phyloP scores from a whole-genome alignment of 2,329 filamentous ascomycete genomes.

The Talaromyces verruculosus region DNA sequence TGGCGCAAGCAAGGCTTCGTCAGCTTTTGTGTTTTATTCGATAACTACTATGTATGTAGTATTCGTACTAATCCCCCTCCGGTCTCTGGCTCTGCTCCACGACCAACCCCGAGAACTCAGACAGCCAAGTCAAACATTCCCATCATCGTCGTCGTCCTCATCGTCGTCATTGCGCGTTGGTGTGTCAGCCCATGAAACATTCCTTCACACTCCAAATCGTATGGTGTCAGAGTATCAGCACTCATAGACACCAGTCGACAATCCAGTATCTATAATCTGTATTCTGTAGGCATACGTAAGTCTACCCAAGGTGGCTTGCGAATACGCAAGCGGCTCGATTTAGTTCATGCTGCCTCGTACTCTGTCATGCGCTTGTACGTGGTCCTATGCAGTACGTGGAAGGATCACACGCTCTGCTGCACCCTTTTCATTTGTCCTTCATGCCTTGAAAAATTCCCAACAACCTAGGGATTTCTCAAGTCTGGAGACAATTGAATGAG shows the following conservation, averaged over 20 bases:
- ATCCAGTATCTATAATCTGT: neutral
- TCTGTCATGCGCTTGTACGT: conserved; percentile 12
- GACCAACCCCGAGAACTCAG: neutral
- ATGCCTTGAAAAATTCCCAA: neutral
- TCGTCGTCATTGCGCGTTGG: neutral
- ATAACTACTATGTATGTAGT: neutral
- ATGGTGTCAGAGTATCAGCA: neutral
- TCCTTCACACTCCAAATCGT: neutral
- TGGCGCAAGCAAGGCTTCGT: conserved; percentile 19
- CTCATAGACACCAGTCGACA: no score
- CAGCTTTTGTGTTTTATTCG: conserved; percentile 10
- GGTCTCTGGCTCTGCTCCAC: neutral
- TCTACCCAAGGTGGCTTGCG: conserved; percentile 16
- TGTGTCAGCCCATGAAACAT: neutral
- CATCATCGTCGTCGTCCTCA: neutral
- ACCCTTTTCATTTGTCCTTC: neutral
- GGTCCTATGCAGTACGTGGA: neutral
- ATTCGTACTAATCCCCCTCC: neutral
- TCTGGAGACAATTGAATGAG: neutral
- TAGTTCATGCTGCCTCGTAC: conserved; percentile 4
- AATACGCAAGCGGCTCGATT: conserved; percentile 6
- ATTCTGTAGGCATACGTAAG: conserved; percentile 14
- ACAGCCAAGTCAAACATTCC: neutral
- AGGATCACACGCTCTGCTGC: neutral
- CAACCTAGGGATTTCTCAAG: neutral